Base-by-base conservation (phyloP, 768 basidiomycete genomes). In the Pholiota conissans region DNA sequence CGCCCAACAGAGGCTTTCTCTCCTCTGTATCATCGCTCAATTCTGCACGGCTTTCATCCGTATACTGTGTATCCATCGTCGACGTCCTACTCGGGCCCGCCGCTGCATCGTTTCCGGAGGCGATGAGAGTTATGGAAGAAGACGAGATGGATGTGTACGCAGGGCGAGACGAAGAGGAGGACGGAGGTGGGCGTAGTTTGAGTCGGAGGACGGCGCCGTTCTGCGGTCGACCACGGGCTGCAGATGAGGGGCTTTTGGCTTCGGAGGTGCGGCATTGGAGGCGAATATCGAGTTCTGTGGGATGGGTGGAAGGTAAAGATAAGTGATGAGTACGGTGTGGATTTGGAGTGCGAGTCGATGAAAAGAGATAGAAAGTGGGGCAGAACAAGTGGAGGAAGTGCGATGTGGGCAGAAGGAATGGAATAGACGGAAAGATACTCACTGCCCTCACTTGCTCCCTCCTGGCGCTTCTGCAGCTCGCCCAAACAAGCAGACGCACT, bases 381-480 rank as follows among this genome's bases (percentile, higher is more conserved):
- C 10, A 11, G 2, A 35, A 30, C 28, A 16, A 14, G n/a, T 11
- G 28, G 29, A 26, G 14, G 27, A 24, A 16, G n/a, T n/a, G n/a
- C n/a, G n/a, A n/a, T n/a, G n/a, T n/a, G n/a, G n/a, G n/a, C n/a
- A n/a, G n/a, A n/a, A n/a, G n/a, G n/a, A n/a, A n/a, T n/a, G n/a
- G n/a, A n/a, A n/a, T n/a, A n/a, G n/a, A n/a, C n/a, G n/a, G n/a
- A 32, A 35, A 22, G 24, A 39, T 9, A 50, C 55, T 56, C 20
- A 56, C 55, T 56, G 8, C 47, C 35, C 8, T 50, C 55, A 11
- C 8, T 35, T 10, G 47, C 78, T 11, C 63, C 60, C 11, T 77
- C 79, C 52, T 84, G 81, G 61, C 73, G 79, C 59, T 76, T 82
- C 34, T 78, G 52, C 37, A 87, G 66, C 35, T 87, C 87, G 4